Evolutionary conservation across 768 basidiomycete genomes (phyloP), one percentile per base, ranked within the genome.

Genomic region (Tulasnella sp.): DNA sequence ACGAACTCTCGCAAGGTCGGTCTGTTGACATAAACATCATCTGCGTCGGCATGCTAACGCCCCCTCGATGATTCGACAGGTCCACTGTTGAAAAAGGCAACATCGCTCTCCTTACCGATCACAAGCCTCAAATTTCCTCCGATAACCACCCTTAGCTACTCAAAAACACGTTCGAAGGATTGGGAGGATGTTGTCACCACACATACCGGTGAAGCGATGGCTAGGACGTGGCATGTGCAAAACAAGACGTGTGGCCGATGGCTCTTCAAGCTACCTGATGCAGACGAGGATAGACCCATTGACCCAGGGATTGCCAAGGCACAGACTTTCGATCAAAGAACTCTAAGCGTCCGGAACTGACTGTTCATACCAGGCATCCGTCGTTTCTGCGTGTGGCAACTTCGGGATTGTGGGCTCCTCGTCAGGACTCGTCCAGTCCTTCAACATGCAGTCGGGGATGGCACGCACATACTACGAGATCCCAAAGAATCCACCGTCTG

Each of bases 161-260:
- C 91, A 0, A 77, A 82, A 0, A 76, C 84, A 0, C 80, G 92
- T 25, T 78, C 87, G 8, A 94, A 92, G 69, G 93, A 99, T 63
- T 99, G 96, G 96, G 94, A 98, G 67, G 92, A 98, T 66, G 84
- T 98, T 45, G 69, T 99, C 4, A 92, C 93, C n/a, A 81, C 82
- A 0, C 93, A 97, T 68, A 74, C 79, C 15, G 89, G 91, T 49
- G 92, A 94, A 65, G 76, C 80, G 2, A 78, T 84, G 58, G 87
- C 87, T 1, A 78, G 94, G 34, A 85, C 90, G 21, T 99, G 94
- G 94, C 83, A 82, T 2, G 86, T 91, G 69, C 74, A 80, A 60
- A 81, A 83, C 63, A 94, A 94, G 73, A 78, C 80, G 53, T 66
- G 89, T 7, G 94, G 94, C 4, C 45, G 60, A 34, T 62, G 62